phyloP scores from a whole-genome alignment of 495 filamentous ascomycete species.

The Podospora appendiculata region DNA sequence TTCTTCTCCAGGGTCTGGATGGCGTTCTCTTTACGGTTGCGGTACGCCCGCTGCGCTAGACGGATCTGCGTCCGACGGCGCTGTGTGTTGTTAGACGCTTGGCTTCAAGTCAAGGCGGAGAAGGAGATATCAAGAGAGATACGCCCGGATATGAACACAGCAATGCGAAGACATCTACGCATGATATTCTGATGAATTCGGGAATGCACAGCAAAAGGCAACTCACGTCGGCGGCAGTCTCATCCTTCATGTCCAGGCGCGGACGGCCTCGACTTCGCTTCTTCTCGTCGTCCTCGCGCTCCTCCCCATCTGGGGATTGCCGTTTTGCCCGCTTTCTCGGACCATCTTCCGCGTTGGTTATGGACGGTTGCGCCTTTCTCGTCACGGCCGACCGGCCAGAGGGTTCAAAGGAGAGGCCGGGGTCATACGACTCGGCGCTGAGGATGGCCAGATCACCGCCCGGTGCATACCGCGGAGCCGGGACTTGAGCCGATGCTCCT shows the following conservation, averaged over 20 bases:
- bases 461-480: conserved; percentile 25
- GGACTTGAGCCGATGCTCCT: not conserved
- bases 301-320: conserved; percentile 7
- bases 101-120: too few species aligned
- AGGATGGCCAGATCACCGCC: conserved; percentile 35
- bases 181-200: not conserved
- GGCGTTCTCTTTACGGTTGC: conserved; percentile 74
- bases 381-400: conserved; percentile 3
- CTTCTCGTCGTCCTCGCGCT: conserved; percentile 32
- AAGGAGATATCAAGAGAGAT: too few species aligned
- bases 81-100: conserved; percentile 33
- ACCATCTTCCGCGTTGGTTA: conserved; percentile 11
- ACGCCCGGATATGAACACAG: not conserved
- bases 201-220: not conserved
- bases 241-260: conserved; percentile 61
- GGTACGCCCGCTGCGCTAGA: conserved; percentile 77
- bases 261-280: conserved; percentile 57
- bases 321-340: conserved; percentile 20
- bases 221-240: conserved; percentile 49
- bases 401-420: conserved; percentile 12
- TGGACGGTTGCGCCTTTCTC: conserved; percentile 10
- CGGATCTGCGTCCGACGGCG: conserved; percentile 81
- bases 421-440: conserved; percentile 41
- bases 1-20: conserved; percentile 64
- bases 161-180: too few species aligned